A percentile compares a stretch with the other conserved stretches of the same genome.
Conservation (phyloP, 192 early-diverging fungal genomes). For the Phlyctochytrium arcticum region DNA sequence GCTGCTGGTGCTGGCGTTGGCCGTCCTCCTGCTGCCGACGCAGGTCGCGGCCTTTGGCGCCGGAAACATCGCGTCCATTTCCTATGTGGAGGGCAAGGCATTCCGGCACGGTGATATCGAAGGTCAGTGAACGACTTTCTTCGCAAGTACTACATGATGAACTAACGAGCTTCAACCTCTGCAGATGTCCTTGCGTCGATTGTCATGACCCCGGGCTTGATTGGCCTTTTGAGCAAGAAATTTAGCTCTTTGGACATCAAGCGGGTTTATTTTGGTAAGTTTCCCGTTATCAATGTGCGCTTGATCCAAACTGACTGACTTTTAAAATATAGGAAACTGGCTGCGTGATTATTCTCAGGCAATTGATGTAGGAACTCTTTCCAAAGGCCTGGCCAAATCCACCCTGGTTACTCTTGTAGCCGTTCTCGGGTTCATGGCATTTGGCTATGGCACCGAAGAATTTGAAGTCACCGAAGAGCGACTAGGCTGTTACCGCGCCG, state of each 20-base stretch:
- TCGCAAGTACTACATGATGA: too few species aligned
- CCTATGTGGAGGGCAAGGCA: slow-evolving; percentile 18
- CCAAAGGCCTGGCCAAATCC: slow-evolving; percentile 11
- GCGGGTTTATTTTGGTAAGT: slow-evolving; percentile 10
- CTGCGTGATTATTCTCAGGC: slow-evolving; percentile 28
- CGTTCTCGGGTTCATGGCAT: slow-evolving; percentile 19
- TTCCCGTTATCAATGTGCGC: not conserved
- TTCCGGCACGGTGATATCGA: slow-evolving; percentile 31
- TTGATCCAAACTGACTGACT: not conserved
- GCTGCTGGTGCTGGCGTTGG: not conserved
- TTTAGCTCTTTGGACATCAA: slow-evolving; percentile 22
- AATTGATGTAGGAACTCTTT: slow-evolving; percentile 28
- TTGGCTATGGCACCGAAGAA: slow-evolving; percentile 23
- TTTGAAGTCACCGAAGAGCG: slow-evolving; percentile 28
- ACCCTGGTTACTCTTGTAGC: slow-evolving; percentile 17
- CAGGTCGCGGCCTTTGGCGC: slow-evolving; percentile 23
- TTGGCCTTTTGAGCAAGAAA: slow-evolving; percentile 12
- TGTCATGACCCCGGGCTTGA: not conserved
- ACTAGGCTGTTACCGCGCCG: slow-evolving; percentile 23
- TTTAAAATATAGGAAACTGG: slow-evolving; percentile 19
- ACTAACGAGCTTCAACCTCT: too few species aligned
- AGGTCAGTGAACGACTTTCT: too few species aligned
- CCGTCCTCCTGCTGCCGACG: not conserved
- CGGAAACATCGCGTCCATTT: slow-evolving; percentile 24
- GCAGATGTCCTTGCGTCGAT: slow-evolving; percentile 15